Percentiles rank a stretch among this genome's conserved stretches.
Conservation (phyloP, 305 asterid species). For the Fraxinus latifolia region DNA sequence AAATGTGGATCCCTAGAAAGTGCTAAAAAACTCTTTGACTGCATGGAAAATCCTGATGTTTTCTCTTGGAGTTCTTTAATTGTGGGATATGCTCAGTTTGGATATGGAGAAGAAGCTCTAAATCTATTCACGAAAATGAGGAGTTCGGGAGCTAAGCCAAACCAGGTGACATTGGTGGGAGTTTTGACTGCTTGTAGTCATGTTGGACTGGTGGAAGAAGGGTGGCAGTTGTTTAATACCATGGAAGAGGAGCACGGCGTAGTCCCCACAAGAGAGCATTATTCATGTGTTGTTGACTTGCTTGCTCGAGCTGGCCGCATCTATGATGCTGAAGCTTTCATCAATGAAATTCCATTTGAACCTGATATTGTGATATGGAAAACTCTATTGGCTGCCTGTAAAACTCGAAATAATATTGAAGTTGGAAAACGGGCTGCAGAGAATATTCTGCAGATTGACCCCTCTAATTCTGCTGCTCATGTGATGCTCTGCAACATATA, state of each 20-base stretch:
- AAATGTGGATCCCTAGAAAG: conserved; percentile 62
- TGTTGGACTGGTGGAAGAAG: conserved; percentile 68
- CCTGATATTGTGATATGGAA: conserved; percentile 71
- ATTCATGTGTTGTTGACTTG: conserved; percentile 60
- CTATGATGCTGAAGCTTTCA: conserved; percentile 61
- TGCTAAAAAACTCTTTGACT: conserved; percentile 48
- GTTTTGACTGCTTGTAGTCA: conserved; percentile 78
- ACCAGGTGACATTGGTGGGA: conserved; percentile 66
- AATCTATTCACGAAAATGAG: conserved; percentile 51
- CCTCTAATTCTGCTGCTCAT: conserved; percentile 51
- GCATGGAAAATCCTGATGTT: conserved; percentile 44
- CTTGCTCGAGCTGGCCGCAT: conserved; percentile 63
- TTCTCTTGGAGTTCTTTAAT: conserved; percentile 67
- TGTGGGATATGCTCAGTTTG: conserved; percentile 69
- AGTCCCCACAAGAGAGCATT: conserved; percentile 60
- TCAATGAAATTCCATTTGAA: conserved; percentile 36
- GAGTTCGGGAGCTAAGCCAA: conserved; percentile 49
- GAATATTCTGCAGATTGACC: conserved; percentile 53
- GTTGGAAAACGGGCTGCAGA: conserved; percentile 60
- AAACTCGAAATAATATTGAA: conserved; percentile 39
- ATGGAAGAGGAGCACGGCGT: conserved; percentile 60
- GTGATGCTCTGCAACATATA: conserved; percentile 52
- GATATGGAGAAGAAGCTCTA: conserved; percentile 56
- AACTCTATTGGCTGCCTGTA: conserved; percentile 59
- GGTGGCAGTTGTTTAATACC: conserved; percentile 48